Evolutionary conservation across 2,329 filamentous ascomycete genomes (phyloP).

Genomic region (Talaromyces pinophilus): DNA sequence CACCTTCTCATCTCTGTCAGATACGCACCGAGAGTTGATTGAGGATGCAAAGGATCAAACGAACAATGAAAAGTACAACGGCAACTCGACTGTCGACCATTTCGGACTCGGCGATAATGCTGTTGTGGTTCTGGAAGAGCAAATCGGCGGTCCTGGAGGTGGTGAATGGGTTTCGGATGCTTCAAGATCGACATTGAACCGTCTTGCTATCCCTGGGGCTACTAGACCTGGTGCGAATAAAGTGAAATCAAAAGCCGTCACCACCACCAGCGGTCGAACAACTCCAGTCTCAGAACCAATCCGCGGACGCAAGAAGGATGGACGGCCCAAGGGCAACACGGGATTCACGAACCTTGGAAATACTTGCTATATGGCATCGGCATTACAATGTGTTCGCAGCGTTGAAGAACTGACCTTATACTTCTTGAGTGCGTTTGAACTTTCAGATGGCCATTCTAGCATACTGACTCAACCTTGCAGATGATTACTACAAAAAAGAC

Average conservation of each 20-base stretch:
- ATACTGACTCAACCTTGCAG: slow-evolving; percentile 30
- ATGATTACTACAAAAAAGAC: slow-evolving; percentile 71
- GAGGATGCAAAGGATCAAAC: slow-evolving; percentile 69
- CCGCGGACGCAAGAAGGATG: slow-evolving; percentile 67
- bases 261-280: slow-evolving; percentile 61
- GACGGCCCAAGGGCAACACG: slow-evolving; percentile 71
- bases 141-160: slow-evolving; percentile 56
- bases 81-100: slow-evolving; percentile 64
- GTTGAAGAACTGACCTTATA: slow-evolving; percentile 93
- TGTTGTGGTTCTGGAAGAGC: slow-evolving; percentile 81
- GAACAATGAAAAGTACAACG: slow-evolving; percentile 74
- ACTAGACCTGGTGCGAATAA: slow-evolving; percentile 38
- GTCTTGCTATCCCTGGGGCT: slow-evolving; percentile 52
- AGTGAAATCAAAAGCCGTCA: slow-evolving; percentile 42
- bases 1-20: slow-evolving; percentile 63
- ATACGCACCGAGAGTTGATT: slow-evolving; percentile 64
- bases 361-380: slow-evolving; percentile 99
- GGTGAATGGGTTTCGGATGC: slow-evolving; percentile 59
- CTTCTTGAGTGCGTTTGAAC: slow-evolving; percentile 62
- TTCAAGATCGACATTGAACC: slow-evolving; percentile 45
- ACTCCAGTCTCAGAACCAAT: slow-evolving; percentile 70
- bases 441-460: not conserved
- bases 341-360: slow-evolving; percentile 91
- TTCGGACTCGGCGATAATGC: slow-evolving; percentile 71
- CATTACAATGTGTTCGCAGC: slow-evolving; percentile 88